A percentile compares a stretch with the other conserved stretches of the same genome.
These are phyloP conservation scores for Hortiboletus flavorubellus DNA, from an alignment of 768 basidiomycete genomes.

Conservation along the genomic window DNA sequence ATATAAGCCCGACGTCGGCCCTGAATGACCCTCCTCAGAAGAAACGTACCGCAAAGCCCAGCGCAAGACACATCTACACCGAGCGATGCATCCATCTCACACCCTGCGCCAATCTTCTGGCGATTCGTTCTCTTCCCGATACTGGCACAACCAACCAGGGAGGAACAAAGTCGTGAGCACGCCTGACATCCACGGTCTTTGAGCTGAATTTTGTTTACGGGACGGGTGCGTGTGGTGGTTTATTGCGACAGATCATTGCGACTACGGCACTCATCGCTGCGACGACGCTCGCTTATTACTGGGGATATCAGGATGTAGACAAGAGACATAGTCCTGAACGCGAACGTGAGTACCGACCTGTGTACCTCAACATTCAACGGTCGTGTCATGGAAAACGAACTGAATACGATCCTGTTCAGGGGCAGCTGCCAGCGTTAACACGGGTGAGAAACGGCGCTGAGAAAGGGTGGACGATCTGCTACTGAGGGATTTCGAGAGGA, in stretches of 20 bases:
- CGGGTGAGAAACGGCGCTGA: constrained; percentile 27
- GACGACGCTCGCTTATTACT: constrained; percentile 34
- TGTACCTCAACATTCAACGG: too few species aligned
- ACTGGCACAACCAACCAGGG: constrained; percentile 33
- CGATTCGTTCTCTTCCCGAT: constrained; percentile 28
- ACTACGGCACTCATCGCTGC: constrained; percentile 26
- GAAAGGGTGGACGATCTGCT: neutral
- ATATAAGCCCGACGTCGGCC: constrained; percentile 16
- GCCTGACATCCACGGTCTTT: too few species aligned
- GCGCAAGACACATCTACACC: neutral
- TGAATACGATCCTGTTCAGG: constrained; percentile 3
- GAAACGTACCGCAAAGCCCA: neutral
- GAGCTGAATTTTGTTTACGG: too few species aligned
- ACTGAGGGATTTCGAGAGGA: neutral
- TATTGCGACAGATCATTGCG: constrained; percentile 27
- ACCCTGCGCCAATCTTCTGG: constrained; percentile 23
- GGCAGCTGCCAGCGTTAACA: constrained; percentile 7
- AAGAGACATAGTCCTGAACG: constrained; percentile 27
- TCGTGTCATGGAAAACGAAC: neutral
- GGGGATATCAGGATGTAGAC: constrained; percentile 35
- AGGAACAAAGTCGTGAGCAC: constrained; percentile 32
- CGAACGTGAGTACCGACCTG: constrained; percentile 17
- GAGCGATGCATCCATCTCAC: constrained; percentile 24
- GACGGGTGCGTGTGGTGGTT: neutral
- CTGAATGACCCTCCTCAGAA: constrained; percentile 11